Evolutionary conservation across 371 early-diverging fungal genomes (phyloP).

Genomic region (Dichotomocladium elegans): DNA sequence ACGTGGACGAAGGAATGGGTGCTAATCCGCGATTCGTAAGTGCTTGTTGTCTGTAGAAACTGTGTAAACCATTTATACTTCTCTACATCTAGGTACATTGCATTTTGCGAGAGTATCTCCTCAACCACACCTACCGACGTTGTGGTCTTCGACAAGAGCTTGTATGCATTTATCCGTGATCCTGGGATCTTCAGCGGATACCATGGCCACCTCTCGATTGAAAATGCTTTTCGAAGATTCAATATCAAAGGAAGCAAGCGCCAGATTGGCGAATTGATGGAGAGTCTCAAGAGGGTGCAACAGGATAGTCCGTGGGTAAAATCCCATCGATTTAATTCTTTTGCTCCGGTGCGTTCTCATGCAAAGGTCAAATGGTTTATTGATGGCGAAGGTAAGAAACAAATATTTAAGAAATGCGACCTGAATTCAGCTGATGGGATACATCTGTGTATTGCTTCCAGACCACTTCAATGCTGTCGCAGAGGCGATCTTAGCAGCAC

Average conservation of each 20-base stretch:
- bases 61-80: background rate
- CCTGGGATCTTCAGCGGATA: slow-evolving; percentile 33
- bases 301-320: slow-evolving; percentile 66
- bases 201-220: slow-evolving; percentile 36
- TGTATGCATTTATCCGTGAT: slow-evolving; percentile 17
- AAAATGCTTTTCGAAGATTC: slow-evolving; percentile 58
- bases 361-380: slow-evolving; percentile 75
- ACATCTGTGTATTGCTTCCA: slow-evolving; percentile 8
- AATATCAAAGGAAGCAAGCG: slow-evolving; percentile 66
- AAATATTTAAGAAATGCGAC: background rate
- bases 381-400: slow-evolving; percentile 60
- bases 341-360: slow-evolving; percentile 73
- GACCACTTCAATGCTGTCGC: slow-evolving; percentile 81
- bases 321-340: slow-evolving; percentile 71
- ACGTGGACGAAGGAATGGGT: slow-evolving; percentile 73
- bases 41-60: slow-evolving; percentile 1
- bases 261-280: slow-evolving; percentile 63
- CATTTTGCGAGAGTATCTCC: slow-evolving; percentile 48
- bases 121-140: slow-evolving; percentile 50
- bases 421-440: slow-evolving; percentile 8
- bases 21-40: slow-evolving; percentile 68
- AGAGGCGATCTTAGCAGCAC: slow-evolving; percentile 71
- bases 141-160: slow-evolving; percentile 31
- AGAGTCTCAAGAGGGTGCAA: slow-evolving; percentile 54
- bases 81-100: slow-evolving; percentile 39